Conservation (phyloP, 805 yeast genomes). For the Pichia californica region DNA sequence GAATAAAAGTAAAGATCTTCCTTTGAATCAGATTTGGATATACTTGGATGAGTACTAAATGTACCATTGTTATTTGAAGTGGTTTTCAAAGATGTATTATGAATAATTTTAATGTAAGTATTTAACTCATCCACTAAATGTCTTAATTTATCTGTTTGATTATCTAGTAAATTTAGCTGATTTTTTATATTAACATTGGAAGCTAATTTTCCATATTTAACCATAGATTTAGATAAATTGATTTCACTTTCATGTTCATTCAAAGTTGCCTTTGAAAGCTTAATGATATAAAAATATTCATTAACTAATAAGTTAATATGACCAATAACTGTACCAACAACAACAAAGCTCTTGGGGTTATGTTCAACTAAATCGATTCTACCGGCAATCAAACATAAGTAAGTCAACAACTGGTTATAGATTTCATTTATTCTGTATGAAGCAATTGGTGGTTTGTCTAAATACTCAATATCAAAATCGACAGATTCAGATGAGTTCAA, state of each 20-base stretch:
- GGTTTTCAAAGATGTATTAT: conserved; percentile 28
- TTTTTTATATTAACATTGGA: conserved; percentile 30
- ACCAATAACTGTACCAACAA: conserved; percentile 58
- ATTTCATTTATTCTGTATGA: conserved; percentile 58
- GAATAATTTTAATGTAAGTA: conserved; percentile 55
- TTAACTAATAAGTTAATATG: conserved; percentile 60
- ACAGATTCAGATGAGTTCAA: conserved; percentile 6
- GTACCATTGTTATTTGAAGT: neutral
- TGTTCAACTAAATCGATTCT: conserved; percentile 72
- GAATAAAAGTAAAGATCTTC: conserved; percentile 43
- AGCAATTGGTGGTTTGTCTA: conserved; percentile 54
- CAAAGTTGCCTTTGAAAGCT: conserved; percentile 13
- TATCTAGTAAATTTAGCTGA: conserved; percentile 47
- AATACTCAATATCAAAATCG: conserved; percentile 34
- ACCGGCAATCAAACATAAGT: conserved; percentile 66
- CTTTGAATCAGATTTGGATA: neutral
- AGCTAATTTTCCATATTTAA: conserved; percentile 9
- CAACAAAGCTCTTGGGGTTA: conserved; percentile 61
- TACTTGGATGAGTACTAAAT: neutral
- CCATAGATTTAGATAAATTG: neutral
- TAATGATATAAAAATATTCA: conserved; percentile 39
- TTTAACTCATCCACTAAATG: conserved; percentile 61
- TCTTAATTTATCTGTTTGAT: conserved; percentile 32
- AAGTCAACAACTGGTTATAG: conserved; percentile 50
- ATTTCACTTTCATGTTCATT: conserved; percentile 7